Base-by-base conservation (phyloP, 441 rosid genomes). In the Jatropha podagrica region DNA sequence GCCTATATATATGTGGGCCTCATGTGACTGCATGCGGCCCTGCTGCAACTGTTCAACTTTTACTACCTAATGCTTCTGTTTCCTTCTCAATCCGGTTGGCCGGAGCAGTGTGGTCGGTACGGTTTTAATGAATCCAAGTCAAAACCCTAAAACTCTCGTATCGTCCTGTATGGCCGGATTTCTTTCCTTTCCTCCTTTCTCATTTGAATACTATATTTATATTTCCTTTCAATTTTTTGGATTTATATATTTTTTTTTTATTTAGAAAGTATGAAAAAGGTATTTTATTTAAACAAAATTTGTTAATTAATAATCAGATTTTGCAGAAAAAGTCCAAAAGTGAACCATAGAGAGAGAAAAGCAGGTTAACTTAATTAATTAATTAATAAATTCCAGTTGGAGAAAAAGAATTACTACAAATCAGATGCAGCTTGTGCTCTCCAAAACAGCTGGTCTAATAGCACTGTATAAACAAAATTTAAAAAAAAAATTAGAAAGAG, bases 371-470 rank as follows among this genome's bases (percentile, higher is more conserved):
- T 42, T 42, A 42, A 12, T 12, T 4, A 32, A 32, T 32, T 18
- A 59, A 41, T 46, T 46, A 32, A 32, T 71, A 70, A 41, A 5
- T 42, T 38, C 61, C 3, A 66, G 63, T 58, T 46, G 44, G 44
- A 59, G 11, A 13, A 56, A 74, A 61, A 48, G 11, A 62, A 73
- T 10, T 59, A 32, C 14, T n/a, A 64, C 61, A 56, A 69, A 71
- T 37, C 51, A 20, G 54, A 42, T 62, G 81, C 69, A 5, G 48
- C 10, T 76, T 77, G 74, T 71, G 78, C 52, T 41, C 65, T 63
- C 56, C 59, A 72, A 82, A 81, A 81, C 86, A 81, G 88, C 88
- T 83, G 88, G 79, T 20, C 40, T 69, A 51, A 49, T 48, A 69
- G 78, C 69, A 74, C 74, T 68, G 74, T 73, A 65, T 20, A 59